Base-by-base conservation (phyloP, 768 basidiomycete species). In the Fomitopsis pulvina region DNA sequence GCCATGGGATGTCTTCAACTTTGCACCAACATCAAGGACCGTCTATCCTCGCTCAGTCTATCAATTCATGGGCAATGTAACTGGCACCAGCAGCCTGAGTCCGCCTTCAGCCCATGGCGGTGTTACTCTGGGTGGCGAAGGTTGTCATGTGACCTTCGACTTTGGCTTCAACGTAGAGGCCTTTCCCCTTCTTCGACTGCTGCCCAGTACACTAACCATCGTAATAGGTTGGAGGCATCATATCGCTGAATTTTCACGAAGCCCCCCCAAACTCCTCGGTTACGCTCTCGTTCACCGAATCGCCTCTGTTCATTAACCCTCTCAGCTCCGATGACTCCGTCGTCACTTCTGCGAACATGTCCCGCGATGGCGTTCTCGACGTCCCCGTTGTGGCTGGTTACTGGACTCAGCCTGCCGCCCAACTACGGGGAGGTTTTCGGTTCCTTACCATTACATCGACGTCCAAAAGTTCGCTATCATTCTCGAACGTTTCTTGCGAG, bases 271-370 rank as follows among this genome's bases (percentile, higher is more conserved):
- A 57, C 0, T 68, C 76, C 0, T 54, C 70, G 0, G 58, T 79
- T 9, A 70, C 77, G 0, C 71, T 81, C 29, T 74, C 78, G 0
- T 81, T 80, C 68, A 77, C 77, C 1, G 79, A 81, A 52, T 80
- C 79, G 0, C 73, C 79, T 0, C 45, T 65, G 34, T 80, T 78
- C 66, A 78, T 80, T 24, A 69, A 75, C n/a, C 74, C 78, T 1
- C 61, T 64, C 2, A 69, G 71, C 1, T 79, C 78, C 0, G 79
- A 80, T 52, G 78, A 80, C 58, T 67, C 67, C 0, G 51, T 63
- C 8, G 58, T 57, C 29, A 55, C 64, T 0, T 51, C 64, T 1
- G 53, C 60, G 5, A 77, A 76, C 5, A 72, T 71, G 11, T 72
- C 68, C 39, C 74, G 78, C 22, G 71, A 73, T 47, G 66, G 66